Evolutionary conservation across 225 moss, liverwort and hornwort species (phyloP), one percentile per base, ranked within the genome.

Genomic region (Bryoerythrophyllum caledonicum): DNA sequence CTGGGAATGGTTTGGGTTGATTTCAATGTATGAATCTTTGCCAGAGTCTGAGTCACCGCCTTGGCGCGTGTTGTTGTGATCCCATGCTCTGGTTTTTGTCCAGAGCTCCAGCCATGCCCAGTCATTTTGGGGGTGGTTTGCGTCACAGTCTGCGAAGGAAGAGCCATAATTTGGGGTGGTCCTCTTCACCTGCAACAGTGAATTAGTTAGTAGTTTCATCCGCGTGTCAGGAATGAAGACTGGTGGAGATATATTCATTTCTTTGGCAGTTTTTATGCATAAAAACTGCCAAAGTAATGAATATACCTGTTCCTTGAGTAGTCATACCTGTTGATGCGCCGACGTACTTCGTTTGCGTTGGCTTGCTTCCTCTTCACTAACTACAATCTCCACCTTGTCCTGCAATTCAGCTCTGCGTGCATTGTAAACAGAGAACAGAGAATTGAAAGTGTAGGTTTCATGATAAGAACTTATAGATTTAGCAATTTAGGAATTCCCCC

Each of bases 81-180:
- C 90, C 95, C 95, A 93, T 1, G 93, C 85, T 24, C 93, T 84
- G 65, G 95, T 88, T 68, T 91, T 88, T 69, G 91, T 91, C 95
- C 95, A 96, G 14, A 93, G 87, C 77, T 96, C 93, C 34, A 96
- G 81, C 95, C 95, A 96, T 62, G 90, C 89, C 95, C 95, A 96
- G 46, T 93, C 93, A 82, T 90, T 90, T 53, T 89, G 91, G n/a
- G 90, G 91, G 80, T 93, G 90, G 70, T 86, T 84, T 34, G 91
- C 88, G 69, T 91, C 90, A 55, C 89, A 91, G 57, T 90, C 90
- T 46, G 93, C 90, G 76, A 82, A 87, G 53, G 87, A 79, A 37
- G 83, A 82, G 57, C 78, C 85, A 40, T 80, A 91, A 56, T 85
- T 90, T 30, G 89, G 87, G 20, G 90, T 82, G 58, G 83, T 87